These are phyloP conservation scores for Tympanopsis confertula DNA, from an alignment of 2,329 filamentous ascomycete genomes.

Conservation along the genomic window DNA sequence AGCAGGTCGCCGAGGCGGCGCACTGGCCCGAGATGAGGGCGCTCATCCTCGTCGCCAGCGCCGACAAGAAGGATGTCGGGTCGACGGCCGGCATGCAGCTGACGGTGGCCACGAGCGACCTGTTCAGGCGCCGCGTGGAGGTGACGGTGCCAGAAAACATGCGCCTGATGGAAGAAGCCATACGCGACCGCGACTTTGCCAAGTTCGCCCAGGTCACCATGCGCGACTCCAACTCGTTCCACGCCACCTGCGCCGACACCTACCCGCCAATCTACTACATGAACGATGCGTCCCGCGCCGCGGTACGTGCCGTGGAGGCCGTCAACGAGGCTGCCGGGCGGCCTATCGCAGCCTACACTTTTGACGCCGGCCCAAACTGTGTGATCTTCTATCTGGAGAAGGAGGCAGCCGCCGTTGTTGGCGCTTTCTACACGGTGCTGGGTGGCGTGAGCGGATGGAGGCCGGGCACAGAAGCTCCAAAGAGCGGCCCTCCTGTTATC, in stretches of 20 bases:
- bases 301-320: constrained; percentile 77
- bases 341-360: constrained; percentile 85
- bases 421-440: constrained; percentile 62
- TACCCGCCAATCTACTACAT: constrained; percentile 98
- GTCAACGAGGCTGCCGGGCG: constrained; percentile 74
- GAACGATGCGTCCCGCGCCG: constrained; percentile 82
- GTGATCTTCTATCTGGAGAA: constrained; percentile 90
- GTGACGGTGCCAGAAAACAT: constrained; percentile 74
- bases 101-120: constrained; percentile 79
- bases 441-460: constrained; percentile 62
- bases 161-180: constrained; percentile 72
- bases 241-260: constrained; percentile 87
- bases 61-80: constrained; percentile 89
- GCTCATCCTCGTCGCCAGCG: constrained; percentile 78
- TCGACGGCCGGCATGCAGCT: constrained; percentile 94
- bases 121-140: constrained; percentile 68
- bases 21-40: constrained; percentile 97
- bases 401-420: constrained; percentile 62
- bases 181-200: constrained; percentile 69
- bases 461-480: constrained; percentile 38
- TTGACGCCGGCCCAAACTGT: constrained; percentile 92
- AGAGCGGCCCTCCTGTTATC: constrained; percentile 38
- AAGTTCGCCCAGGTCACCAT: constrained; percentile 87
- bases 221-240: constrained; percentile 95
- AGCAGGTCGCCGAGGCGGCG: constrained; percentile 73